A percentile compares a stretch with the other conserved stretches of the same genome.
phyloP scores from a whole-genome alignment of 202 grass and related monocot species.

The Schoenoplectus tabernaemontani region DNA sequence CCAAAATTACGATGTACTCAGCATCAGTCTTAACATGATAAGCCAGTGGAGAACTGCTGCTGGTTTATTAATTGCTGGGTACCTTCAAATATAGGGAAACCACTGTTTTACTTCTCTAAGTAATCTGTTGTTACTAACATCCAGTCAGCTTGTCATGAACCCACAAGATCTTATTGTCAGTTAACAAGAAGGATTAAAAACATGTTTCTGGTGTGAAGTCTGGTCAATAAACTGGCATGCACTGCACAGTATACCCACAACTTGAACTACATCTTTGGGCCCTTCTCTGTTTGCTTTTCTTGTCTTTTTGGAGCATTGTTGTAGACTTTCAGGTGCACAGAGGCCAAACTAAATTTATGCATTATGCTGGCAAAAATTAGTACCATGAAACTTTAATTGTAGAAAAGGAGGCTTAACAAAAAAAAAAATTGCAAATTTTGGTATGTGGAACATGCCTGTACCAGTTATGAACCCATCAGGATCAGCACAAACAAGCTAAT shows the following conservation, averaged over 20 bases:
- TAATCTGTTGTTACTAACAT: neutral
- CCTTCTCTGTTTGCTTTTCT: neutral
- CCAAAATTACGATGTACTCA: conserved; percentile 86
- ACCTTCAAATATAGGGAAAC: conserved; percentile 45
- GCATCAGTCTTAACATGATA: conserved; percentile 87
- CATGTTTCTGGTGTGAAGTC: neutral
- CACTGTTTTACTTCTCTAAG: neutral
- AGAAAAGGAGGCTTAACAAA: neutral
- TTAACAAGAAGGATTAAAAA: neutral
- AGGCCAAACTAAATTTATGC: neutral
- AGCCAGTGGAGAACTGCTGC: conserved; percentile 95
- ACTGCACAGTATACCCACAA: neutral
- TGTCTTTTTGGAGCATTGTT: neutral
- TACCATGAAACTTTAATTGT: neutral
- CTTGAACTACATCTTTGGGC: neutral
- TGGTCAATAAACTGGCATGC: neutral
- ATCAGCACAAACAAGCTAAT: neutral
- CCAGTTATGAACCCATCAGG: neutral
- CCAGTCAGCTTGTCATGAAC: neutral
- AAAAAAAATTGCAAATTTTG: neutral
- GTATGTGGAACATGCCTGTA: neutral
- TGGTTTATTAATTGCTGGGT: conserved; percentile 98
- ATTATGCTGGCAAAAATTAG: neutral
- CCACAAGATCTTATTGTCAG: neutral
- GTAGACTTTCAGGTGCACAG: neutral